Conservation (phyloP, 331 rosid species). For the Quercus lobata region DNA sequence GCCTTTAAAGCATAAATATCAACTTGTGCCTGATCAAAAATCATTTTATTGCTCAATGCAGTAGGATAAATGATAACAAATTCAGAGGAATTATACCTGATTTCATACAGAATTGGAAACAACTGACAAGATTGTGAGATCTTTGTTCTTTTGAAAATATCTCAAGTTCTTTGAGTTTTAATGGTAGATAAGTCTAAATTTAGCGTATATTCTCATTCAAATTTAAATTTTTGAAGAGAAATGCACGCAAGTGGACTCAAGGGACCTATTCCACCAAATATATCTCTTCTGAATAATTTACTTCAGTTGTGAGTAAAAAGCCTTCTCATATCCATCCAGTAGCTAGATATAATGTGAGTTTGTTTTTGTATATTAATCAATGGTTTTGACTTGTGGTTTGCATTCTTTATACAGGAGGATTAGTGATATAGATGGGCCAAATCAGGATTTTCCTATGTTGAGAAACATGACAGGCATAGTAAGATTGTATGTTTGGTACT, state of each 20-base stretch:
- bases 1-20: neutral
- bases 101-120: slow-evolving; percentile 69
- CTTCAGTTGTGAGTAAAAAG: slow-evolving; percentile 50
- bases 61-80: slow-evolving; percentile 75
- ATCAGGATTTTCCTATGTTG: slow-evolving; percentile 63
- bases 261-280: slow-evolving; percentile 75
- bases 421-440: slow-evolving; percentile 66
- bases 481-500: slow-evolving; percentile 55
- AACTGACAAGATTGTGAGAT: slow-evolving; percentile 68
- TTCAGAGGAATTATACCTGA: slow-evolving; percentile 67
- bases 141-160: slow-evolving; percentile 1
- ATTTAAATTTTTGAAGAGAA: slow-evolving; percentile 46
- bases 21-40: slow-evolving; percentile 1
- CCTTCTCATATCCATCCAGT: neutral
- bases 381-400: slow-evolving; percentile 7
- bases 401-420: slow-evolving; percentile 48
- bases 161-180: neutral
- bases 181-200: neutral
- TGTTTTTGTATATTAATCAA: neutral
- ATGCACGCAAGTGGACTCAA: slow-evolving; percentile 82
- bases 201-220: slow-evolving; percentile 9
- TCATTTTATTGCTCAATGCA: slow-evolving; percentile 38
- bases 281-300: slow-evolving; percentile 59
- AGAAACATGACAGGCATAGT: slow-evolving; percentile 30
- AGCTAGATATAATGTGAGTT: neutral